A percentile compares a stretch with the other conserved stretches of the same genome.
These are phyloP conservation scores for Metschnikowia bowlesiae DNA, from an alignment of 805 yeast species.

Conservation along the genomic window DNA sequence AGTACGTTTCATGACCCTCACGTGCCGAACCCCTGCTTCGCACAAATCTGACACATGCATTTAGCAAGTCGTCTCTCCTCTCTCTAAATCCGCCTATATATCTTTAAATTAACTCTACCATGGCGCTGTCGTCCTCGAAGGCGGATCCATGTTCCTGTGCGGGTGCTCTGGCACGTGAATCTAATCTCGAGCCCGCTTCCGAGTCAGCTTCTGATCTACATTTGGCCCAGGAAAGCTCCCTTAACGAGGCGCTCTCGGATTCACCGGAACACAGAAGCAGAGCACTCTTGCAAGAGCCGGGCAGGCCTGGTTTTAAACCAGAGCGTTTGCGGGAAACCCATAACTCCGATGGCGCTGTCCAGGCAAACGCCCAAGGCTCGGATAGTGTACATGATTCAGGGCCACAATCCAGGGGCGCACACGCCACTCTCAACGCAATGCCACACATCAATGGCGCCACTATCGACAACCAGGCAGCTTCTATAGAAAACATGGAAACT, in stretches of 20 bases:
- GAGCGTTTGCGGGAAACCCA: background rate
- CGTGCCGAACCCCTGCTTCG: constrained; percentile 3
- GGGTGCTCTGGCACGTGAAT: background rate
- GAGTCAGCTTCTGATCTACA: background rate
- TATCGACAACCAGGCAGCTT: background rate
- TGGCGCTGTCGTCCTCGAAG: background rate
- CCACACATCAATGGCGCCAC: background rate
- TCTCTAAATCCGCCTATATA: background rate
- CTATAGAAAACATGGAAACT: background rate
- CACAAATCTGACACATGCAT: constrained; percentile 4
- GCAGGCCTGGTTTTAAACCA: background rate
- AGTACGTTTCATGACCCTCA: constrained; percentile 1
- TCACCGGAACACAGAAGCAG: background rate
- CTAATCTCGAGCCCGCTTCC: background rate
- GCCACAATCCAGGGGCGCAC: background rate
- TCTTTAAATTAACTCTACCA: background rate
- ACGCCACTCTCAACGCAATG: background rate
- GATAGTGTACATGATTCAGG: background rate
- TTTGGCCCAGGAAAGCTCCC: background rate
- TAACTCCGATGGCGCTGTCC: background rate
- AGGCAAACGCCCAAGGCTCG: background rate
- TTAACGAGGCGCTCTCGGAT: background rate
- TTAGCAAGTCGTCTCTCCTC: background rate
- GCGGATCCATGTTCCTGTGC: background rate
- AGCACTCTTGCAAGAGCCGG: background rate